Evolutionary conservation across 2,329 filamentous ascomycete species (phyloP), one percentile per base, ranked within the genome.

Genomic region (Penicillium sp.): DNA sequence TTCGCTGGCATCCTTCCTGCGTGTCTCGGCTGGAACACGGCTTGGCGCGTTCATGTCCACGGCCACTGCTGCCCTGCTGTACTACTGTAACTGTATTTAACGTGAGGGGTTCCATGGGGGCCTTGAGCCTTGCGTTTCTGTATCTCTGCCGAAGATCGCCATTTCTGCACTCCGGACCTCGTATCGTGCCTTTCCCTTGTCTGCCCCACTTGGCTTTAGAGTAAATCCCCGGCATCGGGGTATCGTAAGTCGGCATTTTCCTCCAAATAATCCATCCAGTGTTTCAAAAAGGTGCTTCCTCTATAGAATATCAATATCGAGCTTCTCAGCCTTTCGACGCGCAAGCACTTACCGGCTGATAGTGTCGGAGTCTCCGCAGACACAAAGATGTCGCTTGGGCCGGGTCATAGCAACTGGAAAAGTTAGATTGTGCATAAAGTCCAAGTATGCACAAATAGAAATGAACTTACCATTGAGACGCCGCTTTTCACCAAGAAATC

Each of bases 291-390:
- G 55, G 81, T 81, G 73, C 89, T 92, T 23, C 92, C 92, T 75
- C 90, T 96, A 66, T 63, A 41, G 54, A 44, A 4, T 6, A n/a
- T 45, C 26, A 20, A 15, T 12, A 22, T 26, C 27, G 18, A 14
- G 15, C 23, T 11, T 27, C n/a, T 25, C 25, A 37, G n/a, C 40
- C 25, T 48, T 56, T 44, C 14, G 29, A 60, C 42, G 53, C 45
- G 14, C 23, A 41, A 41, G 27, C 20, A 85, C 89, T 83, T 80
- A 96, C 89, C 84, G 86, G 74, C 88, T 87, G 53, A 96, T 90
- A 3, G 93, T 97, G 72, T 97, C 94, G 56, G 91, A 94, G 73
- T 99, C 94, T 43, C 93, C 94, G 67, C 97, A 88, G 18, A 99
- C 83, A 59, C 90, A 94, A 42, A 99, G 80, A 69, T 94, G 93